Evolutionary conservation across 176 grass and related monocot species (phyloP), one percentile per base, ranked within the genome.

Genomic region (Bothriochloa decipiens): DNA sequence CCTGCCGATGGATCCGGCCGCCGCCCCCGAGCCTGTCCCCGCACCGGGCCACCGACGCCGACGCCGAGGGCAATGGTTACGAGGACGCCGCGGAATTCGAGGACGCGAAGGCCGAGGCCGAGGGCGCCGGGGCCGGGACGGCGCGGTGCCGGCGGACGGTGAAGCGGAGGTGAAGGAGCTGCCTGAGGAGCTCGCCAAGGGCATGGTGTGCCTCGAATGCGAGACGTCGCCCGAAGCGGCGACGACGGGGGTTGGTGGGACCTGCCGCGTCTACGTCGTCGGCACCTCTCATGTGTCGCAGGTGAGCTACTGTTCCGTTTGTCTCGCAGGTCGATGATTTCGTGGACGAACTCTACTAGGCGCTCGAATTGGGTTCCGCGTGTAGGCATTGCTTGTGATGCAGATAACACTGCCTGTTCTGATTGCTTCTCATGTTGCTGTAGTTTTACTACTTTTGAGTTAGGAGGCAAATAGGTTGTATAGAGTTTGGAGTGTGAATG

Each of bases 251-350:
- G 76, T 68, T 4, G 82, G 76, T 26, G 76, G 42, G 22, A 83
- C 85, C 66, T 95, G 93, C 88, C 83, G 86, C 71, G 76, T 95
- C 75, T 92, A 95, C 76, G 49, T 92, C 23, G 88, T 95, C 29
- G 93, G 93, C 36, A 95, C 93, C 8, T 90, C 93, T 43, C 93
- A 95, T 67, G 93, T 95, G 8, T 95, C 93, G 64, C 85, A 95
- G 90, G 93, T 95, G 71, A 74, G 36, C 36, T 88, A 20, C 7
- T 53, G 42, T 81, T 33, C 52, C 20, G 16, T 37, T 26, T 1
- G 12, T 4, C 29, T 32, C 29, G 29, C 29, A 32, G 12, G 12
- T 53, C 7, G 32, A 39, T 35, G 18, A 35, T 79, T 78, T 33
- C 33, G 52, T 80, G 47, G 17, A 11, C 26, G 0, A 40, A 41